Conservation (phyloP, 2,329 filamentous ascomycete genomes). For the Elsinoe perseae region DNA sequence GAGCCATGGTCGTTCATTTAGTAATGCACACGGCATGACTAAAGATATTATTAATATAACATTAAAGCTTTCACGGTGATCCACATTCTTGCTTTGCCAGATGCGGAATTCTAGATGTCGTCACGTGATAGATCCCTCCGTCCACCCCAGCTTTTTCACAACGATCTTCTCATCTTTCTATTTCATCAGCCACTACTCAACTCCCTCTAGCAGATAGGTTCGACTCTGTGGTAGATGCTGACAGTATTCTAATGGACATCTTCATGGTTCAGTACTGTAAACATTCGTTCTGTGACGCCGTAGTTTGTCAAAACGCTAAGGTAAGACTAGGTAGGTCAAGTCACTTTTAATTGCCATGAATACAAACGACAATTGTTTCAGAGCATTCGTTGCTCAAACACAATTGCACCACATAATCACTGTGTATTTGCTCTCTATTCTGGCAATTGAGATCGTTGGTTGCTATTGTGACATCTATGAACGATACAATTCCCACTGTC, state of each 20-base stretch:
- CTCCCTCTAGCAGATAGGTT: too few species aligned
- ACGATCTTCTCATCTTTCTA: too few species aligned
- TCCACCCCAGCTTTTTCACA: neutral
- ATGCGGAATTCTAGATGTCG: neutral
- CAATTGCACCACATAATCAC: neutral
- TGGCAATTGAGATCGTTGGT: neutral
- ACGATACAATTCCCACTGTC: neutral
- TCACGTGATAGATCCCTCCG: neutral
- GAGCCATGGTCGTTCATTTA: too few species aligned
- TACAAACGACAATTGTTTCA: neutral
- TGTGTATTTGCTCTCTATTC: neutral
- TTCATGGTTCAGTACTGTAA: too few species aligned
- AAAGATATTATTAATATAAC: neutral
- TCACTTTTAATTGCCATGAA: neutral
- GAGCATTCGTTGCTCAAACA: neutral
- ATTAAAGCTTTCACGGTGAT: neutral
- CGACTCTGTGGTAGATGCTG: too few species aligned
- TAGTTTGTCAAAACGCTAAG: neutral
- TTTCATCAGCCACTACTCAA: too few species aligned
- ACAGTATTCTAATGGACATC: too few species aligned
- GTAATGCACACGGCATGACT: neutral
- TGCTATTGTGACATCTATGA: neutral
- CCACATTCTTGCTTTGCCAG: neutral
- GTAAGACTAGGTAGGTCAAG: neutral
- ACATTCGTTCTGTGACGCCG: neutral